Evolutionary conservation across 495 filamentous ascomycete species (phyloP).

Genomic region (Collariella sp.): DNA sequence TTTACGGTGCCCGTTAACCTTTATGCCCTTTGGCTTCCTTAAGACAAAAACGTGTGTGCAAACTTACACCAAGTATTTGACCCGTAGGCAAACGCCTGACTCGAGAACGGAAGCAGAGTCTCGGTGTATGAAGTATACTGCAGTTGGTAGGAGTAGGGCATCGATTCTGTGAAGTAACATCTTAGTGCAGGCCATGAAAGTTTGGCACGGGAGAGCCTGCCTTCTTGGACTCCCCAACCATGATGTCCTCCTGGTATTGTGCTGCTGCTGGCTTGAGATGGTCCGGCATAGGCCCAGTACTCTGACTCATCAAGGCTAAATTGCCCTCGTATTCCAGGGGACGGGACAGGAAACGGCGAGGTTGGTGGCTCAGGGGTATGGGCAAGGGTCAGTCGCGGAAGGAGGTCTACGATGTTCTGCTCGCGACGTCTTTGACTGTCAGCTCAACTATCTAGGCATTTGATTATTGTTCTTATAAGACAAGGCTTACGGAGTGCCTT

Average conservation of each 20-base stretch:
- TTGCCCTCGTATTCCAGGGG: too few species aligned
- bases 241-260: not conserved
- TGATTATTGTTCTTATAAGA: not conserved
- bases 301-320: too few species aligned
- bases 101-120: not conserved
- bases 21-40: too few species aligned
- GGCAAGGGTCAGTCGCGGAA: not conserved
- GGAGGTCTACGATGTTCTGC: not conserved
- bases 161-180: not conserved
- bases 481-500: slow-evolving; percentile 7
- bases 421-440: not conserved
- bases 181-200: not conserved
- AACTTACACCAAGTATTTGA: not conserved
- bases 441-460: too few species aligned
- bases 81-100: too few species aligned
- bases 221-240: not conserved
- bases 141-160: not conserved
- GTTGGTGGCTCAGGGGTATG: not conserved
- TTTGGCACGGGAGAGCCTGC: too few species aligned
- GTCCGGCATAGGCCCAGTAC: too few species aligned
- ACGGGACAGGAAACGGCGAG: not conserved
- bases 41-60: not conserved
- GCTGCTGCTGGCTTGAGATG: not conserved
- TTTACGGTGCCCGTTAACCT: not conserved
- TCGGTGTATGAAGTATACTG: not conserved